These are phyloP conservation scores for Trichoderma asperellum DNA, from an alignment of 2,329 filamentous ascomycete species.

Conservation along the genomic window DNA sequence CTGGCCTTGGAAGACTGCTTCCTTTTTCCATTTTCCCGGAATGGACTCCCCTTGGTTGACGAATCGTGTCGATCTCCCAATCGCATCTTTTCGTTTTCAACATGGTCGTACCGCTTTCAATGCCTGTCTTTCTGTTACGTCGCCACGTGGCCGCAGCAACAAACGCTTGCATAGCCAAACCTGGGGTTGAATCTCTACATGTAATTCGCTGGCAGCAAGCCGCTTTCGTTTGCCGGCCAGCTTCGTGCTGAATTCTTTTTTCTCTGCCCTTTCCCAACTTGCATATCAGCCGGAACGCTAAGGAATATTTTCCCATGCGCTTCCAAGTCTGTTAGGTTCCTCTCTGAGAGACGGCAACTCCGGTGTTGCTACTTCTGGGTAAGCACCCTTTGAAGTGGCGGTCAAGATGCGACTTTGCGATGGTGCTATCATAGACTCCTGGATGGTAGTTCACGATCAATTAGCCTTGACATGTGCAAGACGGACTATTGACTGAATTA, in stretches of 20 bases:
- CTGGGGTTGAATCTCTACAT: conserved; percentile 21
- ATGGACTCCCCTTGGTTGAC: conserved; percentile 10
- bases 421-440: not conserved
- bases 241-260: not conserved
- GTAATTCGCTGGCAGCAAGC: conserved; percentile 19
- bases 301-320: not conserved
- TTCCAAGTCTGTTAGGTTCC: not conserved
- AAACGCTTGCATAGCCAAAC: conserved; percentile 22
- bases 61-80: conserved; percentile 10
- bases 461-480: not conserved
- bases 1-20: conserved; percentile 15
- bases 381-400: conserved; percentile 16
- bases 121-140: conserved; percentile 25
- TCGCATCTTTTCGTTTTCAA: conserved; percentile 11
- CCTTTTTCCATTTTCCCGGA: conserved; percentile 19
- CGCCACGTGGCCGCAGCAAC: conserved; percentile 27
- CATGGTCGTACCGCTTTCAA: conserved; percentile 24
- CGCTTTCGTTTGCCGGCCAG: not conserved
- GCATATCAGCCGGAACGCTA: not conserved
- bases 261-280: not conserved
- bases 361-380: conserved; percentile 2
- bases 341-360: not conserved
- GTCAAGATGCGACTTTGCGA: conserved; percentile 13
- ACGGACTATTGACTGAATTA: not conserved
- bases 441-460: not conserved